Base-by-base conservation (phyloP, 2,329 filamentous ascomycete species). In the Hymenoscyphus albidus region DNA sequence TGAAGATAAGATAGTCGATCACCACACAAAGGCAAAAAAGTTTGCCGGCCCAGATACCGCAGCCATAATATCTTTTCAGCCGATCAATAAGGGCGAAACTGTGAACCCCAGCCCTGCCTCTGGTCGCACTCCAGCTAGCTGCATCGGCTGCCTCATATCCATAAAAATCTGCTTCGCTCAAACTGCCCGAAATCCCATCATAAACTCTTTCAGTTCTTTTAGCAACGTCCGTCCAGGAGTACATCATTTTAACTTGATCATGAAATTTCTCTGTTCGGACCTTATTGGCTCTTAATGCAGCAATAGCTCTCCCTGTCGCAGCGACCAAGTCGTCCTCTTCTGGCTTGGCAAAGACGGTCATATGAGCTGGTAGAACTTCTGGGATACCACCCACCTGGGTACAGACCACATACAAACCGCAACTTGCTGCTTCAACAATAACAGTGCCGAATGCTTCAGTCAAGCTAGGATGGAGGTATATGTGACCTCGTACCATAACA, bases 381-480 rank as follows among this genome's bases (percentile, higher is more conserved):
- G 95, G 95, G 65, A 99, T 98, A 40, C 95, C 95, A 59, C 95
- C 95, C 5, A 99, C 95, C 64, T 94, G 91, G 0, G 95, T 99
- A 74, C 93, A 97, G 1, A 99, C 96, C 3, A 99, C 93, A 74
- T 98, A 98, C 1, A 99, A 80, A 0, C 96, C 96, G 74, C 95
- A 99, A 69, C 90, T 95, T 38, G 95, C 95, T 6, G 95, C 95
- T 78, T 99, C 95, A 38, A 99, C 96, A 63, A 99, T 94, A 68
- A 99, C 95, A 0, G 95, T 99, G 27, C 95, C 95, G 72, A 99
- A 99, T 0, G 95, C 95, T 77, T 99, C 95, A 0, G 95, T 99
- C 58, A 99, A 82, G 64, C 91, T 96, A 0, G 95, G 95, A 74
- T 98, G 93, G 1, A 99, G 86, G 75, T 98, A 98, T 68, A 99